Conservation (phyloP, 192 early-diverging fungal species). For the Entomortierella chlamydospora region DNA sequence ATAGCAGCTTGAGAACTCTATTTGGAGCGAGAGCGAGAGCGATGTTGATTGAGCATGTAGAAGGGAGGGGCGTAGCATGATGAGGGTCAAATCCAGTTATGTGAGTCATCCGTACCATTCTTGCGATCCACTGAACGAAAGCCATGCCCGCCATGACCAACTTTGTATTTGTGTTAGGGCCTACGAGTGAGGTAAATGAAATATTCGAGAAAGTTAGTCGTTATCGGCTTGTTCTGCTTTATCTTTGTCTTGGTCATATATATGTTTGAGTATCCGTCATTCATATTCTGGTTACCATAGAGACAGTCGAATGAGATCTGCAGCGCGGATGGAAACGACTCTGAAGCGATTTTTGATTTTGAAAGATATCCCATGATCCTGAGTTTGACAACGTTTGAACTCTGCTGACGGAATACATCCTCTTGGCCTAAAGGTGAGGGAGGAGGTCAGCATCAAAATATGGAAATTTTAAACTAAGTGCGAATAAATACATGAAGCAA, state of each 20-base stretch:
- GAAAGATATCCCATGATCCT: constrained; percentile 70
- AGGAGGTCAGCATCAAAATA: too few relatives aligned
- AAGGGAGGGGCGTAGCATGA: too few relatives aligned
- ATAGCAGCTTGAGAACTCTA: constrained; percentile 63
- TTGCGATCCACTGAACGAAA: constrained; percentile 91
- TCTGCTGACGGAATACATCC: constrained; percentile 51
- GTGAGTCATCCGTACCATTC: constrained; percentile 64
- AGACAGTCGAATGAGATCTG: constrained; percentile 85
- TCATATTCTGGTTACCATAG: constrained; percentile 63
- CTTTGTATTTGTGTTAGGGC: constrained; percentile 73
- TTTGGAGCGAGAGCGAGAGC: neutral
- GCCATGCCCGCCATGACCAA: constrained; percentile 79
- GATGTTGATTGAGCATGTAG: neutral
- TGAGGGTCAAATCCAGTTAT: too few relatives aligned
- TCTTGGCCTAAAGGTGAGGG: constrained; percentile 23
- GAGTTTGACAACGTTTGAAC: constrained; percentile 67
- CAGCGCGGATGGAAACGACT: constrained; percentile 73
- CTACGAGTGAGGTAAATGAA: constrained; percentile 52
- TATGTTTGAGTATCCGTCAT: too few relatives aligned
- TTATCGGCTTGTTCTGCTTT: too few relatives aligned
- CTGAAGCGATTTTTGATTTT: constrained; percentile 76
- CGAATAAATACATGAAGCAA: too few relatives aligned
- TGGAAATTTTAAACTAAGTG: too few relatives aligned
- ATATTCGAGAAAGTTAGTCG: too few relatives aligned
- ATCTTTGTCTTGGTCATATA: too few relatives aligned